Conservation (phyloP, 208 protist genomes). For the Blastocrithidia nonstop region DNA sequence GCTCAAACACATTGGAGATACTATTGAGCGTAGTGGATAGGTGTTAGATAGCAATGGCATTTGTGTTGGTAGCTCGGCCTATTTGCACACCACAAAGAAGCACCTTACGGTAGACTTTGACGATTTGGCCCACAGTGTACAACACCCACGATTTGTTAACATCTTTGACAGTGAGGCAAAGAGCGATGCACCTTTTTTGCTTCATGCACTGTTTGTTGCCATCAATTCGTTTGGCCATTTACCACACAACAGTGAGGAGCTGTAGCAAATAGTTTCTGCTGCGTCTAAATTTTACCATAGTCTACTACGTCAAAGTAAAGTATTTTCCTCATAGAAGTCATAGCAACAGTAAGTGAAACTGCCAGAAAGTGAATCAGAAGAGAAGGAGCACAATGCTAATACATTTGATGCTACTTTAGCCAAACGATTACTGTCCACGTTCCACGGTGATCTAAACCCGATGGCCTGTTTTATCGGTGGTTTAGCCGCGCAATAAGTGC, state of each 20-base stretch:
- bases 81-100: constrained; percentile 87
- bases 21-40: too few species aligned
- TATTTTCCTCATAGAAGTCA: too few species aligned
- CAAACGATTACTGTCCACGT: constrained; percentile 23
- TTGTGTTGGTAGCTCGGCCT: constrained; percentile 45
- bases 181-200: constrained; percentile 22
- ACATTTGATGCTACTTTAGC: constrained; percentile 17
- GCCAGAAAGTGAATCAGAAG: background rate
- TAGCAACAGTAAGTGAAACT: too few species aligned
- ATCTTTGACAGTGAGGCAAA: constrained; percentile 83
- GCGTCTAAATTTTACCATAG: constrained; percentile 12
- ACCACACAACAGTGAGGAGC: constrained; percentile 8
- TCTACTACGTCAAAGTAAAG: constrained; percentile 1
- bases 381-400: background rate
- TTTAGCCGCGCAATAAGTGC: constrained; percentile 91
- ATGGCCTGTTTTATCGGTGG: constrained; percentile 91
- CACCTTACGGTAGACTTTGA: constrained; percentile 29
- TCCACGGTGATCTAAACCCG: constrained; percentile 71
- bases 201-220: constrained; percentile 73
- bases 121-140: constrained; percentile 32
- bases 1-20: constrained; percentile 20
- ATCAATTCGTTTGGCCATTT: constrained; percentile 9
- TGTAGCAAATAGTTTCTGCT: constrained; percentile 11
- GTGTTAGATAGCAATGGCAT: constrained; percentile 9
- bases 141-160: constrained; percentile 29